Evolutionary conservation across 129 eudicot genomes (phyloP).

Genomic region (Oenanthe sinensis): DNA sequence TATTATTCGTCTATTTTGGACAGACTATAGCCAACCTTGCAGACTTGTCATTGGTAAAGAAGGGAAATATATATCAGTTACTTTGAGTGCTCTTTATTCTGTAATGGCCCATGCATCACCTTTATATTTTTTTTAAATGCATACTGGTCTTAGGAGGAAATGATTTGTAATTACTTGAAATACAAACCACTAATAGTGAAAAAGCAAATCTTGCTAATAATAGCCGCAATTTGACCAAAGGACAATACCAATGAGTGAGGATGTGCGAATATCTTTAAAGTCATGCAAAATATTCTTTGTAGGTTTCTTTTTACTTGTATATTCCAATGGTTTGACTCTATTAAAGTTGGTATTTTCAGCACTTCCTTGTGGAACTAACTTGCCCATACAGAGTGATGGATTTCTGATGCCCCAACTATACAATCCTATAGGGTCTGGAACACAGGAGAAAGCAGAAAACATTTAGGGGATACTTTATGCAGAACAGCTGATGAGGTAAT

Average conservation of each 20-base stretch:
- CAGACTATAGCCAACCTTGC: background rate
- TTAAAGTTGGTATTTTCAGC: conserved; percentile 14
- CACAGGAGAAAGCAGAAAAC: background rate
- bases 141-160: conserved; percentile 21
- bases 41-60: background rate
- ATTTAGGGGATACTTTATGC: background rate
- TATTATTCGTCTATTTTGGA: background rate
- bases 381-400: conserved; percentile 12
- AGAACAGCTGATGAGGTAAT: background rate
- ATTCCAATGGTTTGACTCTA: conserved; percentile 6
- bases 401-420: background rate
- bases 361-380: background rate
- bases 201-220: conserved; percentile 29
- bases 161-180: conserved; percentile 27
- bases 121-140: background rate
- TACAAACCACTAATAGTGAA: conserved; percentile 28
- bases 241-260: conserved; percentile 16
- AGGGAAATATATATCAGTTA: background rate
- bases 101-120: conserved; percentile 2
- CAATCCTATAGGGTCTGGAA: background rate
- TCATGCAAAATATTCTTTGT: conserved; percentile 14
- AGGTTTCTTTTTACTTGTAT: conserved; percentile 13
- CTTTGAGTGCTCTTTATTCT: background rate
- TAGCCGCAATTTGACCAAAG: conserved; percentile 41
- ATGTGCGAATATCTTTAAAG: conserved; percentile 15